phyloP scores from a whole-genome alignment of 441 rosid species.

The Rhodomyrtus psidioides region DNA sequence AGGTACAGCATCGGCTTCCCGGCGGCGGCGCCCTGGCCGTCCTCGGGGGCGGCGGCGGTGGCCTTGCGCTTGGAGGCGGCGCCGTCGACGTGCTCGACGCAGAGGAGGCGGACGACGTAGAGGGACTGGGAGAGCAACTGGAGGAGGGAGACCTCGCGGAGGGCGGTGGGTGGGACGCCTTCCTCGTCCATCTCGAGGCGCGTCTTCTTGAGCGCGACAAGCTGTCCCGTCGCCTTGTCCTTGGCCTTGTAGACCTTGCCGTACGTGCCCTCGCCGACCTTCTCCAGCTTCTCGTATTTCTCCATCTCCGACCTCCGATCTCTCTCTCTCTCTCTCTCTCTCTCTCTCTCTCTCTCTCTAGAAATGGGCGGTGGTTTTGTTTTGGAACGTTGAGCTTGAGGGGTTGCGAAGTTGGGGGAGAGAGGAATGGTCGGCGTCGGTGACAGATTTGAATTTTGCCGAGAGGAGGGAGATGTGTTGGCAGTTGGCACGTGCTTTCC shows the following conservation, averaged over 20 bases:
- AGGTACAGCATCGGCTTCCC: conserved; percentile 71
- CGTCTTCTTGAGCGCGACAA: conserved; percentile 87
- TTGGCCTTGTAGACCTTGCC: conserved; percentile 95
- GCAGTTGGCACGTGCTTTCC: background rate
- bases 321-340: background rate
- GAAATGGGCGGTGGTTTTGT: background rate
- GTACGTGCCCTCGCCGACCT: conserved; percentile 91
- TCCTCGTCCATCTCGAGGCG: conserved; percentile 96
- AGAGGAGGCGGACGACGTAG: conserved; percentile 85
- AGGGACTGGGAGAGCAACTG: conserved; percentile 93
- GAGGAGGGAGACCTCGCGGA: conserved; percentile 89
- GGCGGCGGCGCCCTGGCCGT: conserved; percentile 2
- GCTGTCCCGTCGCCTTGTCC: conserved; percentile 65
- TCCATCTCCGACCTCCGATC: conserved; percentile 39
- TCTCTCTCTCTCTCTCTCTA: background rate
- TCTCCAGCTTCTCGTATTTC: conserved; percentile 90
- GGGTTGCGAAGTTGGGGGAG: background rate
- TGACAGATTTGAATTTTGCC: background rate
- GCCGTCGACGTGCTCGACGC: conserved; percentile 76
- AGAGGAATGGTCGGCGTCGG: background rate
- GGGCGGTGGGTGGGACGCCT: conserved; percentile 94
- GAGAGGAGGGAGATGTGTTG: background rate
- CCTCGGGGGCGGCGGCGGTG: background rate
- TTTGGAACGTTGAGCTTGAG: background rate
- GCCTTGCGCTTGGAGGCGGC: conserved; percentile 3